Conservation (phyloP, 306 rosid genomes). For the Carpinus viminea region DNA sequence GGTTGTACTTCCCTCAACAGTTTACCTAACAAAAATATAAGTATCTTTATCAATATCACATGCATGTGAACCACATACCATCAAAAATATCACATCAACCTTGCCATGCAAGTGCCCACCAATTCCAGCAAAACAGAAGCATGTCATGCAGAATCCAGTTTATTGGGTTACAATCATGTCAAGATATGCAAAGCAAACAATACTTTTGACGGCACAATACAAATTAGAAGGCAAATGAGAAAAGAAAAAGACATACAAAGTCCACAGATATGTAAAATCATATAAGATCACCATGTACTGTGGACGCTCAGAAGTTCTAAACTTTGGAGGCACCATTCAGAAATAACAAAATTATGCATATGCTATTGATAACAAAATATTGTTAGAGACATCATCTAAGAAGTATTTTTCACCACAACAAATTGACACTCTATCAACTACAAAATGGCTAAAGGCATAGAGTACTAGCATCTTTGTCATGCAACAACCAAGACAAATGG, state of each 20-base stretch:
- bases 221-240: constrained; percentile 10
- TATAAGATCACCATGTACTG: neutral
- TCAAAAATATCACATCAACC: constrained; percentile 23
- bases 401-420: neutral
- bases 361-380: neutral
- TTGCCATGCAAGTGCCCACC: neutral
- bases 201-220: neutral
- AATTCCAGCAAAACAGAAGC: constrained; percentile 6
- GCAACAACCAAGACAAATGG: no score
- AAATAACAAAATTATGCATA: neutral
- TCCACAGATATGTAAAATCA: neutral
- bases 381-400: neutral
- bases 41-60: constrained; percentile 22
- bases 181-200: neutral
- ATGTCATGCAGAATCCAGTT: neutral
- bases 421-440: neutral
- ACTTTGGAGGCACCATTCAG: neutral
- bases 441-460: neutral
- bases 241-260: neutral
- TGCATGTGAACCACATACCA: constrained; percentile 24
- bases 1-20: constrained; percentile 70
- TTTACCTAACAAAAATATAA: constrained; percentile 53
- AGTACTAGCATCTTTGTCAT: neutral
- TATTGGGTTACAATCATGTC: constrained; percentile 6
- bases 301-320: neutral